Base-by-base conservation (phyloP, 2,329 filamentous ascomycete genomes). In the Paecilomyces niveus region DNA sequence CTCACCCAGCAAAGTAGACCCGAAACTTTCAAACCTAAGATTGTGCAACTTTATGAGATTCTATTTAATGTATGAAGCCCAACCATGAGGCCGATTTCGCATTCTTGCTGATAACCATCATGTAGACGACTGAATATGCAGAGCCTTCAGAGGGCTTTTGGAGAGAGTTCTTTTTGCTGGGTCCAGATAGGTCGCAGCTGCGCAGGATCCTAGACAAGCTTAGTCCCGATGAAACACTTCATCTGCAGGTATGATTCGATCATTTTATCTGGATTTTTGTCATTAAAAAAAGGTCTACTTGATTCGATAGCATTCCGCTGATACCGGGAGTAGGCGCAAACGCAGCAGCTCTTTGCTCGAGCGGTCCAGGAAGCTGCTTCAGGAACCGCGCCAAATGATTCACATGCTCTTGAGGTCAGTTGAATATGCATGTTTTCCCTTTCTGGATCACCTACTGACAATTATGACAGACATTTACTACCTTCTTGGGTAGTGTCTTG, bases 121-220 rank as follows among this genome's bases (percentile, higher is more conserved):
- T 56, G 31, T 72, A 89, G 77, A 85, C 88, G 63, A 83, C 86
- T 57, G 83, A 89, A 61, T 83, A 85, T 59, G 75, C 79, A 55
- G 88, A 92, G 29, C 88, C 88, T 62, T 84, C 90, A 0, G 91
- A 96, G 61, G 93, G 92, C 51, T 99, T 97, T 77, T 99, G 94
- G 94, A 83, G 85, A 64, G 94, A 97, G 75, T 92, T 99, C 77
- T 99, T 99, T 74, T 83, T 99, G 39, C 81, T 97, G 59, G 87
- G 86, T 62, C 92, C 93, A 22, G 91, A 97, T 70, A 82, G 85
- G 57, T 73, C 80, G 3, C 83, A 85, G 54, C 78, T 99, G 63
- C 83, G 85, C 70, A 78, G 77, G 54, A 83, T 92, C 54, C 78
- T 99, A 61, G 84, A 86, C 62, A 79, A 82, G n/a, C 78, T 94